Conservation (phyloP, 2,329 filamentous ascomycete species). For the Stylonectria norvegica region DNA sequence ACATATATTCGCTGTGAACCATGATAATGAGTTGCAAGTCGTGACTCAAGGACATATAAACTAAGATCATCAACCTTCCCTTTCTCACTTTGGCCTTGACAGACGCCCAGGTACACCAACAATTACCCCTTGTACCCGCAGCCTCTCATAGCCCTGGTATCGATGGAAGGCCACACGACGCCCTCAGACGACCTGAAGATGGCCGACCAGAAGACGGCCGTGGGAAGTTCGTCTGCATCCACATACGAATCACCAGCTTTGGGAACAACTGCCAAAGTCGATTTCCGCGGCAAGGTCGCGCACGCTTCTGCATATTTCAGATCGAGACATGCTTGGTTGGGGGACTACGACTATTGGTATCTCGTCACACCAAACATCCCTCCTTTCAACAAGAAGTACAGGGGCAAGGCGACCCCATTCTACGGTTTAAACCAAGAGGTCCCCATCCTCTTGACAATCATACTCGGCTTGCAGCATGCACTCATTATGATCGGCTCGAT, state of each 20-base stretch:
- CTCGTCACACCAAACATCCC: constrained; percentile 8
- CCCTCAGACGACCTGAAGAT: background rate
- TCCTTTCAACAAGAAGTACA: constrained; percentile 10
- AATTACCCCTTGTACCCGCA: background rate
- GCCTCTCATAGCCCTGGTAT: background rate
- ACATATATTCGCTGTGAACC: background rate
- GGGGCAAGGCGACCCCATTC: constrained; percentile 46
- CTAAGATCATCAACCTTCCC: background rate
- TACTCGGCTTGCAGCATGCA: constrained; percentile 68
- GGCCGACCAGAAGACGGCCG: background rate
- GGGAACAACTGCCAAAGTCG: background rate
- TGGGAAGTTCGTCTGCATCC: background rate
- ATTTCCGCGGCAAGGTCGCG: background rate
- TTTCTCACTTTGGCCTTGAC: background rate
- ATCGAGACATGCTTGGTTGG: constrained; percentile 2
- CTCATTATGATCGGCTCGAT: constrained; percentile 62
- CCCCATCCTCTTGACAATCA: constrained; percentile 61
- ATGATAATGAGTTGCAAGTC: background rate
- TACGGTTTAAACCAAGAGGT: constrained; percentile 68
- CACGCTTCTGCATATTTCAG: background rate
- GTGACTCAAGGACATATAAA: background rate
- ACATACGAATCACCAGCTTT: background rate
- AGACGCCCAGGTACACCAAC: background rate
- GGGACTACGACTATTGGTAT: constrained; percentile 9
- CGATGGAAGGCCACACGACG: background rate